Conservation (phyloP, 2,329 filamentous ascomycete species). For the Fusarium burgessii region DNA sequence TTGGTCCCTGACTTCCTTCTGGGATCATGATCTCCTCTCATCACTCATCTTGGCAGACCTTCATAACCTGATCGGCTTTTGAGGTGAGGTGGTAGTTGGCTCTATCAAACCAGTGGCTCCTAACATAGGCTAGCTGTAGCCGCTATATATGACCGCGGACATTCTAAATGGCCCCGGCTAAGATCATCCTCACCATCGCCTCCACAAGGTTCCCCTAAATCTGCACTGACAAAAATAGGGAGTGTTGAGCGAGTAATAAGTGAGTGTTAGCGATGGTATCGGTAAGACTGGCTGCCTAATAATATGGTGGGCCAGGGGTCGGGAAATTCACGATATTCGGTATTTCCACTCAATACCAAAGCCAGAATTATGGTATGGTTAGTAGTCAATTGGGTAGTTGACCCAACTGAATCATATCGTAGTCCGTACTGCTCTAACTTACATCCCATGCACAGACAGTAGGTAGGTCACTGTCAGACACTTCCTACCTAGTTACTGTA, state of each 20-base stretch:
- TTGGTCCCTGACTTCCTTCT: not conserved
- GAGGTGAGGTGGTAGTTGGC: not conserved
- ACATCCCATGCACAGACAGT: constrained; percentile 16
- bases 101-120: constrained; percentile 32
- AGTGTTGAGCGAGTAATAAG: not conserved
- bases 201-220: constrained; percentile 22
- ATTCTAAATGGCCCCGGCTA: constrained; percentile 23
- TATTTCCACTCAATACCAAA: constrained; percentile 15
- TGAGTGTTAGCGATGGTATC: not conserved
- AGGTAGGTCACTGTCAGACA: constrained; percentile 4
- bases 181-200: constrained; percentile 18
- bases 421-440: not conserved
- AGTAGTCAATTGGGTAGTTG: not conserved
- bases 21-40: constrained; percentile 4
- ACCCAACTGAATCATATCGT: not conserved
- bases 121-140: constrained; percentile 34
- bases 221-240: constrained; percentile 5
- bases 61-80: constrained; percentile 13
- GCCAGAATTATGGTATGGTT: not conserved
- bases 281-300: constrained; percentile 4
- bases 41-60: not conserved
- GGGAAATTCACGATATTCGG: constrained; percentile 12
- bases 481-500: not conserved
- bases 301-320: constrained; percentile 10
- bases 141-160: constrained; percentile 33